Conservation (phyloP, 2,329 filamentous ascomycete genomes). For the Neonectria ditissima region DNA sequence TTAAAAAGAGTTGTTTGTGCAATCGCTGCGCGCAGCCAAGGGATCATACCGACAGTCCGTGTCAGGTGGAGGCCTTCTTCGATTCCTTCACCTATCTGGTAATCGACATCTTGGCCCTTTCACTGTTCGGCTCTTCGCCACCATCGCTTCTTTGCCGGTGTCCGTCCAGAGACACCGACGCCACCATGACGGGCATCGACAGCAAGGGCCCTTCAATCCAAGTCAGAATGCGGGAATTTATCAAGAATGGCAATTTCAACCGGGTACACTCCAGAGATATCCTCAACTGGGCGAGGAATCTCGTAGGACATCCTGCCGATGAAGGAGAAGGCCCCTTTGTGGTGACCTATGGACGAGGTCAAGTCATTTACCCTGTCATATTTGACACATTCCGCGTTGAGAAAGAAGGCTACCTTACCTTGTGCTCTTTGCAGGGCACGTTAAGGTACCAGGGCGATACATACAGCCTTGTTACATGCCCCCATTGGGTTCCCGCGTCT, state of each 20-base stretch:
- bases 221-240: neutral
- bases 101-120: neutral
- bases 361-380: conserved; percentile 2
- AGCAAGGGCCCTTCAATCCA: too few relatives aligned
- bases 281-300: neutral
- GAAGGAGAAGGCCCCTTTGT: neutral
- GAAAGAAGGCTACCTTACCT: conserved; percentile 1
- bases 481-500: neutral
- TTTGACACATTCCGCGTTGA: conserved; percentile 6
- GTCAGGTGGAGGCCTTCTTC: neutral
- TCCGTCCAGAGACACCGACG: neutral
- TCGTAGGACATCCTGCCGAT: neutral
- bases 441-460: neutral
- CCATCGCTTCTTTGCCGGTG: neutral
- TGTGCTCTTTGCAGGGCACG: neutral
- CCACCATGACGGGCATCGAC: too few relatives aligned
- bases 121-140: neutral
- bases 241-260: neutral
- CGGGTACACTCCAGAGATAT: neutral
- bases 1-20: neutral
- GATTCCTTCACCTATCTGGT: neutral
- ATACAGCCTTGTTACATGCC: neutral
- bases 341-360: conserved; percentile 4
- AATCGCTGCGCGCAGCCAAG: neutral
- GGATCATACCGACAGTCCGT: neutral